Evolutionary conservation across 768 basidiomycete genomes (phyloP).

Genomic region (Nidularia pulvinata): DNA sequence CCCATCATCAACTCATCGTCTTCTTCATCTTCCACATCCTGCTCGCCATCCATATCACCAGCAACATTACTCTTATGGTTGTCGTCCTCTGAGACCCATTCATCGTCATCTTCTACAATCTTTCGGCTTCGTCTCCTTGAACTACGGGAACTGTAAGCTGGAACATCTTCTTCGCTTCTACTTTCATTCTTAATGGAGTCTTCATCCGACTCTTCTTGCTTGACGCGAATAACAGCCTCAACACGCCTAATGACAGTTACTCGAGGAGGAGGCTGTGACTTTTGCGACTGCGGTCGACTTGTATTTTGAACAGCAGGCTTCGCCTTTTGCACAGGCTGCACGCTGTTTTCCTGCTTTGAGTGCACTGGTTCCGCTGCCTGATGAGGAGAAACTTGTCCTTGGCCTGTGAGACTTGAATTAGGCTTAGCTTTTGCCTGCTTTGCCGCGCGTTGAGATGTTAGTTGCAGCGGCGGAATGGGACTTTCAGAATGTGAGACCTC

Average conservation of each 20-base stretch:
- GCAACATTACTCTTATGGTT: slow-evolving; percentile 1
- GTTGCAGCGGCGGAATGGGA: not conserved
- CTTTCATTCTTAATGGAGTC: slow-evolving; percentile 8
- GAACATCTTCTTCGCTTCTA: slow-evolving; percentile 6
- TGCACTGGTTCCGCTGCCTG: not conserved
- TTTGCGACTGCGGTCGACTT: slow-evolving; percentile 6
- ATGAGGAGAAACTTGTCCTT: not conserved
- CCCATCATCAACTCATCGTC: slow-evolving; percentile 63
- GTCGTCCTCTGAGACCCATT: not conserved
- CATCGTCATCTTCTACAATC: slow-evolving; percentile 9
- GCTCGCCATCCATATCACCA: slow-evolving; percentile 8
- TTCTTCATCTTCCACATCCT: slow-evolving; percentile 6
- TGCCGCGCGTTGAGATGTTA: not conserved
- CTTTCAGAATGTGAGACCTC: slow-evolving; percentile 20
- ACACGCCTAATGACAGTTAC: slow-evolving; percentile 60
- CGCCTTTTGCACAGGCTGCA: not conserved
- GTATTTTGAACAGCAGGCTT: not conserved
- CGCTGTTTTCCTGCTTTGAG: not conserved
- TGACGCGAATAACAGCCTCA: slow-evolving; percentile 63
- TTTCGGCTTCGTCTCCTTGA: slow-evolving; percentile 5
- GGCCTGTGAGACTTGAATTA: not conserved
- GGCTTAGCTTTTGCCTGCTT: not conserved
- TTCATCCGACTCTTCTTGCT: slow-evolving; percentile 57
- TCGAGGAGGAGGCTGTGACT: slow-evolving; percentile 4
- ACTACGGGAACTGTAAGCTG: not conserved